Percentiles rank a stretch among this genome's conserved stretches.
phyloP scores from a whole-genome alignment of 192 early-diverging fungal species.

The Backusella mclennaniae region DNA sequence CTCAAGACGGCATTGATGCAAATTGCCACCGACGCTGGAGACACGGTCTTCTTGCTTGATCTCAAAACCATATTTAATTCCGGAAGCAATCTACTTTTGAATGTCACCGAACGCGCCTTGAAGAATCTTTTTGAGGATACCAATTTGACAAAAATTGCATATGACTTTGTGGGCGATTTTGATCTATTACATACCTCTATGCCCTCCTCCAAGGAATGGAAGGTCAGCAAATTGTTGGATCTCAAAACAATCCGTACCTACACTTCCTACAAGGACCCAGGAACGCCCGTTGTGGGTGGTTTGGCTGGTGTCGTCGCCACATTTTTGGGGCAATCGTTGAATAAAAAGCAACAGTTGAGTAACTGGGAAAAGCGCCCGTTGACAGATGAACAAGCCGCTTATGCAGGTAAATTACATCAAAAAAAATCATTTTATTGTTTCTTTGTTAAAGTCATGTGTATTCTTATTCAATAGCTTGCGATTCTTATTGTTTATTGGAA shows the following conservation, averaged over 20 bases:
- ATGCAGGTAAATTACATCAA: conserved; percentile 27
- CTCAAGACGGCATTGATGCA: conserved; percentile 32
- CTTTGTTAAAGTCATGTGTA: neutral
- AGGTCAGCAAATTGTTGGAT: conserved; percentile 23
- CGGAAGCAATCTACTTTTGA: neutral
- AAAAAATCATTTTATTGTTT: neutral
- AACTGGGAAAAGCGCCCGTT: conserved; percentile 40
- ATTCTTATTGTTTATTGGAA: conserved; percentile 37
- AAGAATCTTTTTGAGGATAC: conserved; percentile 2
- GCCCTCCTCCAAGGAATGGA: conserved; percentile 18
- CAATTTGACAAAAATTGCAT: conserved; percentile 26
- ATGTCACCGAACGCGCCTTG: conserved; percentile 14
- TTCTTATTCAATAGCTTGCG: conserved; percentile 23
- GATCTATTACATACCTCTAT: conserved; percentile 15
- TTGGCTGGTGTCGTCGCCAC: conserved; percentile 24
- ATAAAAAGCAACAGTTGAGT: conserved; percentile 41
- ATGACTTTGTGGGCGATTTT: conserved; percentile 36
- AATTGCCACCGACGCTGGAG: conserved; percentile 18
- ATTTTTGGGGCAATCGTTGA: conserved; percentile 17
- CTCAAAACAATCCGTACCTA: conserved; percentile 20
- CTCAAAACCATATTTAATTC: conserved; percentile 12
- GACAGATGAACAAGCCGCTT: conserved; percentile 23
- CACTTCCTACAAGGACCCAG: neutral
- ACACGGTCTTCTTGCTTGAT: conserved; percentile 26
- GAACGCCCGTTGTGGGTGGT: conserved; percentile 9